Evolutionary conservation across 2,329 filamentous ascomycete genomes (phyloP).

Genomic region (Aspergillus luchuensis): DNA sequence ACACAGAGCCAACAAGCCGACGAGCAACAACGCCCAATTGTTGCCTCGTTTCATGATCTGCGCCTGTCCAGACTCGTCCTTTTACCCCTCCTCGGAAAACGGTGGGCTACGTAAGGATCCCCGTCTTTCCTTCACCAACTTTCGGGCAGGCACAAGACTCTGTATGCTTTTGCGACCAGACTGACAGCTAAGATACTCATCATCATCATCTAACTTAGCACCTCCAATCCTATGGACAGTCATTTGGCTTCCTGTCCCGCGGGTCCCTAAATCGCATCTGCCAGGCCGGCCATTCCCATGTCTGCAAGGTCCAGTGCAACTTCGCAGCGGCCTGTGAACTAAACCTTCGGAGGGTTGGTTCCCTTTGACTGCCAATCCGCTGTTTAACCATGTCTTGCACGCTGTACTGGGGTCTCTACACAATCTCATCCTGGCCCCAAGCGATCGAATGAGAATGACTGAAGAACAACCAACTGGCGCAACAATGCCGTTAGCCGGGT

Average conservation of each 20-base stretch:
- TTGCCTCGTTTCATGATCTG: constrained; percentile 31
- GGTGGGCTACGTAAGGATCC: constrained; percentile 24
- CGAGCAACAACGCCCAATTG: constrained; percentile 27
- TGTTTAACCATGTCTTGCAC: not conserved
- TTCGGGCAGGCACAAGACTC: constrained; percentile 14
- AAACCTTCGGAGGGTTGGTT: not conserved
- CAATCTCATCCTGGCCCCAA: not conserved
- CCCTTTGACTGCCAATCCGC: not conserved
- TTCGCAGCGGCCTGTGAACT: constrained; percentile 2
- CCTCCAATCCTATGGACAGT: not conserved
- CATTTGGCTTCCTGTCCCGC: not conserved
- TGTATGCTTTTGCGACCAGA: not conserved
- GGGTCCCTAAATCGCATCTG: constrained; percentile 1
- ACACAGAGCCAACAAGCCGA: constrained; percentile 16
- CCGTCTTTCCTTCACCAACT: constrained; percentile 11
- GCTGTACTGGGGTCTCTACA: not conserved
- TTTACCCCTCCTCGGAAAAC: constrained; percentile 28
- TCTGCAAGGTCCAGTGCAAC: constrained; percentile 17
- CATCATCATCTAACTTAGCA: not conserved
- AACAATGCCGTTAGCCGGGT: constrained; percentile 24
- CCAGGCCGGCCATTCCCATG: constrained; percentile 10
- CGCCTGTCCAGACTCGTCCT: constrained; percentile 28
- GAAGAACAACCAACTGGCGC: constrained; percentile 18
- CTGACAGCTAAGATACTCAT: not conserved
- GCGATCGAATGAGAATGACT: constrained; percentile 1